Conservation (phyloP, 306 rosid genomes). For the Lotus japonicus region DNA sequence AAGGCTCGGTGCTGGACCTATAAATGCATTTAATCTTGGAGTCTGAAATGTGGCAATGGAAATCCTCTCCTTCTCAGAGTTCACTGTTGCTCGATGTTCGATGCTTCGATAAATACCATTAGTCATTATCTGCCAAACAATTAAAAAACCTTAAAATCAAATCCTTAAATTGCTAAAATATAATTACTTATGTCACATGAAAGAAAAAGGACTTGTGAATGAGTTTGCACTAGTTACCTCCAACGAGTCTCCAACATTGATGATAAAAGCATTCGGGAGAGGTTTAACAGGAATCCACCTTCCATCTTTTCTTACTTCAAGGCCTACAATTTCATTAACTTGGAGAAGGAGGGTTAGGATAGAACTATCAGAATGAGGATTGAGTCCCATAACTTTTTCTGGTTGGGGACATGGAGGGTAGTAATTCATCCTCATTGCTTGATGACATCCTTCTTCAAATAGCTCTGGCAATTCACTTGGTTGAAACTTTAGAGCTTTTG, state of each 20-base stretch:
- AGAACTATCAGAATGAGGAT: slow-evolving; percentile 33
- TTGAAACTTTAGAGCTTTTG: slow-evolving; percentile 4
- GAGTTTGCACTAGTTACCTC: background rate
- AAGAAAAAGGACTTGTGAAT: background rate
- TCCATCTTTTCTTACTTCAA: slow-evolving; percentile 34
- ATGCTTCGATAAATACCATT: slow-evolving; percentile 20
- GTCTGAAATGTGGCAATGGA: slow-evolving; percentile 21
- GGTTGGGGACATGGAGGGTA: slow-evolving; percentile 43
- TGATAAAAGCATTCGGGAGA: slow-evolving; percentile 24
- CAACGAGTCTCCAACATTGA: slow-evolving; percentile 30
- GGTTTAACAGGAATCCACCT: slow-evolving; percentile 28
- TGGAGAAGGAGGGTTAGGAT: slow-evolving; percentile 29
- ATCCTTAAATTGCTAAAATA: background rate
- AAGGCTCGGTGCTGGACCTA: slow-evolving; percentile 16
- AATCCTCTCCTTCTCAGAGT: slow-evolving; percentile 17
- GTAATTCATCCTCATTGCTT: slow-evolving; percentile 28
- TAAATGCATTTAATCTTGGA: background rate
- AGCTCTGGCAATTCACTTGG: background rate
- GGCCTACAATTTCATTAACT: slow-evolving; percentile 30
- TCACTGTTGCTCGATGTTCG: slow-evolving; percentile 20
- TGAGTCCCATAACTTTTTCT: slow-evolving; percentile 25
- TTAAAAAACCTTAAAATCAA: background rate
- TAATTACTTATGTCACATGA: no score
- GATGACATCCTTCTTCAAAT: slow-evolving; percentile 24
- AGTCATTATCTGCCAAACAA: background rate